These are phyloP conservation scores for Penicillium paradoxum DNA, from an alignment of 495 filamentous ascomycete species.

Conservation along the genomic window DNA sequence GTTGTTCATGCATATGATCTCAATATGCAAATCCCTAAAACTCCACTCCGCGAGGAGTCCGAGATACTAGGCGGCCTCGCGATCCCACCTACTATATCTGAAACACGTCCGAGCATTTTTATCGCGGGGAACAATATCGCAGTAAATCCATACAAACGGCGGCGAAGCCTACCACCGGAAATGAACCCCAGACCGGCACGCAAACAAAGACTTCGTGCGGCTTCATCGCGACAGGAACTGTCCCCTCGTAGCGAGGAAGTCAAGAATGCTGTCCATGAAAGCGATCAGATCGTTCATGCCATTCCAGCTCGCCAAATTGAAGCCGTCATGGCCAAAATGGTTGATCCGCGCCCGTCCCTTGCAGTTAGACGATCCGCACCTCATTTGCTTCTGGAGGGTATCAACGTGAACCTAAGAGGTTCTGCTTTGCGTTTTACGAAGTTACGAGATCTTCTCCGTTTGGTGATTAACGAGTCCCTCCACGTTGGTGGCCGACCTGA, in stretches of 20 bases:
- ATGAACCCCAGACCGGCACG: constrained; percentile 24
- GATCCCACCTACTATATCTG: constrained; percentile 13
- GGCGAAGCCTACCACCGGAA: constrained; percentile 42
- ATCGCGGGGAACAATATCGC: constrained; percentile 44
- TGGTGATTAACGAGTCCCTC: constrained; percentile 66
- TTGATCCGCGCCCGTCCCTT: constrained; percentile 39
- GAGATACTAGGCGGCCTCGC: constrained; percentile 26
- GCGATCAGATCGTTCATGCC: constrained; percentile 42
- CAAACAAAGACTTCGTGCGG: constrained; percentile 38
- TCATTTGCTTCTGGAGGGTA: constrained; percentile 42
- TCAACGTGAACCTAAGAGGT: constrained; percentile 34
- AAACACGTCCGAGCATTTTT: constrained; percentile 37
- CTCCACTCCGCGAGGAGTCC: constrained; percentile 38
- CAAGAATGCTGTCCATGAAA: constrained; percentile 48
- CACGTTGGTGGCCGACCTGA: constrained; percentile 71
- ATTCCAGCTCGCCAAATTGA: constrained; percentile 38
- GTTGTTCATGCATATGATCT: constrained; percentile 85
- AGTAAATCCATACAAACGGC: constrained; percentile 47
- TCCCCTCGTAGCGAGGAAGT: constrained; percentile 48
- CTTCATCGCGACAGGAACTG: constrained; percentile 34
- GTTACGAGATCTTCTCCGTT: constrained; percentile 60
- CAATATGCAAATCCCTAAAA: constrained; percentile 75
- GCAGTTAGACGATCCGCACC: constrained; percentile 39
- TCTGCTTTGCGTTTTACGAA: constrained; percentile 54
- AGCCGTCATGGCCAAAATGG: constrained; percentile 40